Evolutionary conservation across 1,139 yeast genomes (phyloP).

Genomic region (Sugiyamaella novakii): DNA sequence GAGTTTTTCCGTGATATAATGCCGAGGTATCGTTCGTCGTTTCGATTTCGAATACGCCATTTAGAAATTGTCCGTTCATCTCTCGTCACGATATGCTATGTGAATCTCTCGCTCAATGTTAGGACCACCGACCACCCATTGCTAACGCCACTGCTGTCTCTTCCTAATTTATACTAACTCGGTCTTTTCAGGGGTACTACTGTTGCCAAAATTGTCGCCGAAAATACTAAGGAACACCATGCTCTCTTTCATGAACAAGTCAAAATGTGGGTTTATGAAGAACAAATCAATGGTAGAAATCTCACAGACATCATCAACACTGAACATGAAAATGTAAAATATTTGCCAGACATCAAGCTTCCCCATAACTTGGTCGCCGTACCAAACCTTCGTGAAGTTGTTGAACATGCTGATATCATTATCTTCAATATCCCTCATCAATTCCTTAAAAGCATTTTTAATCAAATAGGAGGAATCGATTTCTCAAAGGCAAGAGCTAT

Average conservation of each 20-base stretch:
- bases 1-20: too few relatives aligned
- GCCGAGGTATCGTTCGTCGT: neutral
- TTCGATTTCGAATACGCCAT: neutral
- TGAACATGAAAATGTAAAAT: slow-evolving; percentile 76
- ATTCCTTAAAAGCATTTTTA: slow-evolving; percentile 72
- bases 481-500: slow-evolving; percentile 74
- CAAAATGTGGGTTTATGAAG: slow-evolving; percentile 95
- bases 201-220: slow-evolving; percentile 90
- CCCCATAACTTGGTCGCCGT: slow-evolving; percentile 82
- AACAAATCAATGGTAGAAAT: slow-evolving; percentile 60
- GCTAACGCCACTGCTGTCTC: too few relatives aligned
- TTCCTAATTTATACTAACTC: neutral
- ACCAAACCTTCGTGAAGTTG: slow-evolving; percentile 76
- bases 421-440: slow-evolving; percentile 95
- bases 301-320: slow-evolving; percentile 86
- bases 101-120: too few relatives aligned
- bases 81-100: too few relatives aligned
- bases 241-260: slow-evolving; percentile 67
- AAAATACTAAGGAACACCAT: slow-evolving; percentile 71
- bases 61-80: too few relatives aligned
- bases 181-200: slow-evolving; percentile 89
- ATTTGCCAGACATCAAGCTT: slow-evolving; percentile 76
- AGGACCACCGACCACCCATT: too few relatives aligned
- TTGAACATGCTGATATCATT: slow-evolving; percentile 73
- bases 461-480: slow-evolving; percentile 74